Evolutionary conservation across 805 yeast species (phyloP), one percentile per base, ranked within the genome.

Genomic region (Candida silvatica): DNA sequence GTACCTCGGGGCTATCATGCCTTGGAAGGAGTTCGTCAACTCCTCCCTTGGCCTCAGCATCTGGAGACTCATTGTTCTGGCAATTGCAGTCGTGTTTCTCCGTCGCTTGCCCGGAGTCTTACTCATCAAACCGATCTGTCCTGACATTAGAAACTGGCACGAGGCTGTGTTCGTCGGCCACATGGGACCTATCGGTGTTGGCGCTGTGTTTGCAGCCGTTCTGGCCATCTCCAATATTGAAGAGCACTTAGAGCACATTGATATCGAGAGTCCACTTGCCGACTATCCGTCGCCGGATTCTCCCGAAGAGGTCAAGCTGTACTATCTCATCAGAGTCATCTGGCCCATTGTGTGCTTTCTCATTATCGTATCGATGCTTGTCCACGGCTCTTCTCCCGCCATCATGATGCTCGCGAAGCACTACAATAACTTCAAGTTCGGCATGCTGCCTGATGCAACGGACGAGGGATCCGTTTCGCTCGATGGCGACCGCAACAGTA

Each of bases 121-220:
- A 24, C 65, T 66, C 1, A 56, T 73, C 20, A 73, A 75, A 48
- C 77, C 73, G 1, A 45, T 74, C 17, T 69, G 72, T 18, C 79
- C 82, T 1, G 79, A 74, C 40, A 65, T 79, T 32, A 64, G 66
- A 34, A 62, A 70, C 17, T 69, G 79, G 73, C 65, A 74, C 48
- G 85, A 79, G 49, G 83, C 83, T 1, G 46, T 77, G 4, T 74
- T 78, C 49, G 71, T 77, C 41, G 85, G 85, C 31, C 83, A 74
- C 56, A 78, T 79, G 48, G 86, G 86, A 20, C 86, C 86, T 6
- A 76, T 79, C 48, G 86, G 85, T 16, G 59, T 54, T 16, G 54
- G 56, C 25, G 59, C 58, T 3, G 45, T 55, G 6, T 55, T 51
- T 42, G 58, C 58, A 1, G 49, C 52, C 9, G 49, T 54, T 14